phyloP scores from a whole-genome alignment of 345 rosid species.

The Brassica incana region DNA sequence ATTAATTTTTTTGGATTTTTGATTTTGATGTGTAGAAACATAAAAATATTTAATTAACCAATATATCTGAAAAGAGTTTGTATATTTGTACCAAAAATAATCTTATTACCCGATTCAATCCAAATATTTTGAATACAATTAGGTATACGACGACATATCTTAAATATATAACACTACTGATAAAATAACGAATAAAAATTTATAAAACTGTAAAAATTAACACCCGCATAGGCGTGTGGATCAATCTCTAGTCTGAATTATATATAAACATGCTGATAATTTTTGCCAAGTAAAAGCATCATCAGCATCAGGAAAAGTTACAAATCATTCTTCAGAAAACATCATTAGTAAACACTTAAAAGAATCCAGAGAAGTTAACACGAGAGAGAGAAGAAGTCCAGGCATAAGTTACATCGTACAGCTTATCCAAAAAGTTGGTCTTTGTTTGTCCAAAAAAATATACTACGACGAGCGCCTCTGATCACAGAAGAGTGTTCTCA shows the following conservation, averaged over 20 bases:
- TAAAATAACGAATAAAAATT: no score
- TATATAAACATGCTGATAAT: neutral
- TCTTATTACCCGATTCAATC: no score
- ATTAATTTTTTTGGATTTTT: no score
- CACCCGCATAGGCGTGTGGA: no score
- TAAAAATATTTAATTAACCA: no score
- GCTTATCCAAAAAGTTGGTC: neutral
- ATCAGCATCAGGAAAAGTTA: neutral
- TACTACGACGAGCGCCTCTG: neutral
- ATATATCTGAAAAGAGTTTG: no score
- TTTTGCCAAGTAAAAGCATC: neutral
- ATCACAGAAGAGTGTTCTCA: constrained; percentile 22
- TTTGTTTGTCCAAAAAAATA: neutral
- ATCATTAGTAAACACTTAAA: neutral
- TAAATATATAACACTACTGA: no score
- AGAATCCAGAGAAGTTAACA: neutral
- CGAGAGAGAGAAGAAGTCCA: neutral
- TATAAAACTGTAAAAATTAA: no score
- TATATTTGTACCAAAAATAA: no score
- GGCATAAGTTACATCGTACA: neutral
- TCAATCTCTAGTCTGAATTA: neutral
- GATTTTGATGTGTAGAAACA: no score
- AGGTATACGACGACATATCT: no score
- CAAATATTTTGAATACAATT: no score
- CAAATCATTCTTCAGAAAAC: neutral